These are phyloP conservation scores for Sugiyamaella neomexicana DNA, from an alignment of 1,139 yeast genomes.

Conservation along the genomic window DNA sequence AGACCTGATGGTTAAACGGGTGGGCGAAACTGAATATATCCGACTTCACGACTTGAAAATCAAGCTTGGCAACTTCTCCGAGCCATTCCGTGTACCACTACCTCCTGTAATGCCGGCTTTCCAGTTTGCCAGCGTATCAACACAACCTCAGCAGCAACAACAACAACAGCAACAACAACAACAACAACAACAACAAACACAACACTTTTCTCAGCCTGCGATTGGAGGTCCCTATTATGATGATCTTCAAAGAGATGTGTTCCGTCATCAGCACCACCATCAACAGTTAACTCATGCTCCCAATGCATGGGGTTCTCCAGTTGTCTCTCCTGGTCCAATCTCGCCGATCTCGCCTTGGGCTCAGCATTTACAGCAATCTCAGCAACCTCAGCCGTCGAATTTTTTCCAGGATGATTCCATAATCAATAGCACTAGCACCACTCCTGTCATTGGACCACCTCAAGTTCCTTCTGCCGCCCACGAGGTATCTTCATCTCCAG, in stretches of 20 bases:
- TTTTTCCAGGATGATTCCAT: constrained; percentile 5
- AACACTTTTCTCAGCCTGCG: constrained; percentile 2
- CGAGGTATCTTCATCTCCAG: not conserved
- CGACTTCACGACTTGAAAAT: constrained; percentile 37
- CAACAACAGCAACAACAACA: constrained; percentile 2
- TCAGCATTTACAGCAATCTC: constrained; percentile 18
- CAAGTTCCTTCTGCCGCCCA: not conserved
- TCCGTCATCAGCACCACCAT: constrained; percentile 18
- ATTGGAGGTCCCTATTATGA: constrained; percentile 18
- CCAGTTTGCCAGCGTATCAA: not conserved
- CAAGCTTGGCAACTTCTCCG: constrained; percentile 50
- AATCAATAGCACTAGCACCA: not conserved
- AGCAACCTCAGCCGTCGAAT: constrained; percentile 14
- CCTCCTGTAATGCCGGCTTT: constrained; percentile 35
- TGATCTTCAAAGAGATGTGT: constrained; percentile 12
- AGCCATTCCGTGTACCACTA: constrained; percentile 64
- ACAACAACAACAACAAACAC: constrained; percentile 1
- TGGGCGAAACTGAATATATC: constrained; percentile 40
- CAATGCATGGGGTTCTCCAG: constrained; percentile 15
- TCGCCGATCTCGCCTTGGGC: constrained; percentile 29
- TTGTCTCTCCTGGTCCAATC: constrained; percentile 19
- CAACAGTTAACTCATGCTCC: constrained; percentile 24
- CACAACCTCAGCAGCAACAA: constrained; percentile 4
- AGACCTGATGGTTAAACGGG: constrained; percentile 58
- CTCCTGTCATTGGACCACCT: constrained; percentile 2